phyloP scores from a whole-genome alignment of 495 filamentous ascomycete genomes.

The Podospora bellae-mahoneyi region DNA sequence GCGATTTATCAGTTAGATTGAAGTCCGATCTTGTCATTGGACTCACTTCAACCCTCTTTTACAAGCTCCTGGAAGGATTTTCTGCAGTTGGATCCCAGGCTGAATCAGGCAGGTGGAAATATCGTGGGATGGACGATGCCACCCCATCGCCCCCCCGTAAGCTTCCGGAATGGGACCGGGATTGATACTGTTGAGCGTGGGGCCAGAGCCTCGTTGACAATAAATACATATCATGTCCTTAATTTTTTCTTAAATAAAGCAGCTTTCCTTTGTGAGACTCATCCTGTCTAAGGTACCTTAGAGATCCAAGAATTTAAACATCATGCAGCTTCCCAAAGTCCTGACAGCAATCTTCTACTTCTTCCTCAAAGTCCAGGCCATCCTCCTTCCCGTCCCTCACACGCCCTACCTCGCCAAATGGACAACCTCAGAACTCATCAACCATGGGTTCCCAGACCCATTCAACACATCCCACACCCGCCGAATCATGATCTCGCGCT shows the following conservation, averaged over 20 bases:
- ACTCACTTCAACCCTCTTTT: neutral
- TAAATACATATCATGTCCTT: neutral
- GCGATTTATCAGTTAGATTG: no score
- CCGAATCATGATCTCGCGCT: constrained; percentile 14
- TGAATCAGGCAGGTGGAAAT: neutral
- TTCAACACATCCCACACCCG: constrained; percentile 12
- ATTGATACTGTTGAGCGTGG: neutral
- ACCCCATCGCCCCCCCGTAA: neutral
- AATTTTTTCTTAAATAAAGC: neutral
- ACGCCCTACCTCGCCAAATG: constrained; percentile 8
- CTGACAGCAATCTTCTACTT: neutral
- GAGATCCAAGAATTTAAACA: neutral
- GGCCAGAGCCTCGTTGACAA: neutral
- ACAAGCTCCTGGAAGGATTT: no score
- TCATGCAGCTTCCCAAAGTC: neutral
- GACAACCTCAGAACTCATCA: constrained; percentile 9
- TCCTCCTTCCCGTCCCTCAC: constrained; percentile 4
- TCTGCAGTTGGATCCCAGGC: neutral
- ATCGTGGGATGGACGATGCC: neutral
- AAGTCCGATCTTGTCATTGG: no score
- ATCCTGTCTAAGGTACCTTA: neutral
- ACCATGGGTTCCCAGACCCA: constrained; percentile 6
- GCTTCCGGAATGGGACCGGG: neutral
- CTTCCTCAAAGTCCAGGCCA: neutral
- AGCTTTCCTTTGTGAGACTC: neutral